phyloP scores from a whole-genome alignment of 2,329 filamentous ascomycete species.

The Amylocarpus encephaloides region DNA sequence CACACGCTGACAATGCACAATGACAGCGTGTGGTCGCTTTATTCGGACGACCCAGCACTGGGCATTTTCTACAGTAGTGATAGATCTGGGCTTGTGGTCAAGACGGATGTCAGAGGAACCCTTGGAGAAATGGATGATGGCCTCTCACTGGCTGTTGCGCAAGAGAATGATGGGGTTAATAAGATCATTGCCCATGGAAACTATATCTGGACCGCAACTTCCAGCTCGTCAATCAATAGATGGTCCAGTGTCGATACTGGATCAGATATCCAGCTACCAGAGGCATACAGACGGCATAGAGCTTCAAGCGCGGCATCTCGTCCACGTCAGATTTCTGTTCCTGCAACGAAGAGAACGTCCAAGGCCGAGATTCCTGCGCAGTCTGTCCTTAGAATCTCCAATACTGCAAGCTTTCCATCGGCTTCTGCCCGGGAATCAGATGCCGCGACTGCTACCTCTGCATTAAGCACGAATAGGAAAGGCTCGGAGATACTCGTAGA shows the following conservation, averaged over 20 bases:
- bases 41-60: slow-evolving; percentile 78
- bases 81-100: slow-evolving; percentile 86
- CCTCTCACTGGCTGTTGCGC: slow-evolving; percentile 79
- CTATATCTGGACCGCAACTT: slow-evolving; percentile 66
- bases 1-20: slow-evolving; percentile 99
- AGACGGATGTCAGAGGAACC: slow-evolving; percentile 78
- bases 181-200: slow-evolving; percentile 50
- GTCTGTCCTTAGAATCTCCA: slow-evolving; percentile 75
- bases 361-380: slow-evolving; percentile 68
- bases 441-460: slow-evolving; percentile 43
- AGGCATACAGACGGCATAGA: slow-evolving; percentile 44
- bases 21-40: slow-evolving; percentile 94
- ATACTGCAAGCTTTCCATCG: slow-evolving; percentile 69
- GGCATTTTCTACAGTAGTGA: slow-evolving; percentile 93
- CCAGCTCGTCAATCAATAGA: slow-evolving; percentile 67
- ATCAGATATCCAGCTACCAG: slow-evolving; percentile 60
- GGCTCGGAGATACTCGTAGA: slow-evolving; percentile 50
- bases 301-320: slow-evolving; percentile 39
- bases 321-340: slow-evolving; percentile 33
- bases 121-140: slow-evolving; percentile 76
- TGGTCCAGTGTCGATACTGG: slow-evolving; percentile 77
- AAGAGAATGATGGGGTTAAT: slow-evolving; percentile 80
- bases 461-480: slow-evolving; percentile 45
- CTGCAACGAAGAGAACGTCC: slow-evolving; percentile 30
- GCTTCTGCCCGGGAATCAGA: slow-evolving; percentile 48